Base-by-base conservation (phyloP, 257 asterid genomes). In the Penstemon barbatus region DNA sequence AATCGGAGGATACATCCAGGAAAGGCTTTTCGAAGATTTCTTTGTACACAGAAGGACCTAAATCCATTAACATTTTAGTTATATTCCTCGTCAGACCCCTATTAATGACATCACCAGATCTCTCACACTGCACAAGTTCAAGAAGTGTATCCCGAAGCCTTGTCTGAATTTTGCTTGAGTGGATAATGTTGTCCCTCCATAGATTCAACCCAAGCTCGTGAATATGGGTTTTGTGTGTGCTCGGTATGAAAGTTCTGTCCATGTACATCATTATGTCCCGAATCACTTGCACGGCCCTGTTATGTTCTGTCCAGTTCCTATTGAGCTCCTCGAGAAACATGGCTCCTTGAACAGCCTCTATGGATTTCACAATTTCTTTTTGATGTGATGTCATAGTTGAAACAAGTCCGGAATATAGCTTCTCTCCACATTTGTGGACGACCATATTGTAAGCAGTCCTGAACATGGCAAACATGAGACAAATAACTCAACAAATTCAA, bases 391-490 rank as follows among this genome's bases (percentile, higher is more conserved):
- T 88, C 92, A 92, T 84, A 5, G 96, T 89, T 19, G 86, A 65
- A 65, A 82, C 91, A 36, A 92, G 92, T 60, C 97, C 98, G 8
- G 91, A 79, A 71, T 92, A 92, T 19, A 92, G 88, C 79, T 81
- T 87, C 84, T 92, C 98, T 51, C 98, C 97, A 65, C 76, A 83
- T 75, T 89, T 89, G 68, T 92, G 91, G 62, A 92, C 66, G 44
- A 92, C 95, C 98, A 92, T 92, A 62, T 87, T 87, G 74, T 86
- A 89, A 57, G 97, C 97, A 77, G 84, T 83, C 63, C 98, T 92
- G 89, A 15, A 15, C 18, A 15, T 15, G 18, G 18, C 18, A 15
- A 15, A 15, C 18, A 15, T 15, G 18, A 15, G 18, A 15, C 18
- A 15, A 15, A 15, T 0, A 15, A 15, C 18, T 15, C 18, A 15